Base-by-base conservation (phyloP, 805 yeast species). In the Candida coquimbonensis region DNA sequence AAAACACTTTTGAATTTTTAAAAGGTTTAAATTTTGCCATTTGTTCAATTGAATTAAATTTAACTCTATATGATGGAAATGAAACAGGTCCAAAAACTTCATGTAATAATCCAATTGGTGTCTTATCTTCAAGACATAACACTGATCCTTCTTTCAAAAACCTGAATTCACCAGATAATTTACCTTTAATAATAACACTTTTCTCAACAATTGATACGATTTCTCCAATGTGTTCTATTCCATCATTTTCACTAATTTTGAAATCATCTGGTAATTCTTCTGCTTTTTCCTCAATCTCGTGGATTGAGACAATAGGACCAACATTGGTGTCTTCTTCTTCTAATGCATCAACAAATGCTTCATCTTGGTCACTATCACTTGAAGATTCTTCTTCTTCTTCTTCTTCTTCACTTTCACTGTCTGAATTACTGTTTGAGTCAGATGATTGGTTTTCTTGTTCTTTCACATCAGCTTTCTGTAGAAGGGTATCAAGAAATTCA, bases 21-120 rank as follows among this genome's bases (percentile, higher is more conserved):
- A 58, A 65, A 3, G 66, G 73, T 42, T 69, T 67, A 46, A 76
- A 70, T n/a, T 63, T 64, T 16, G 68, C 73, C 21, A 75, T 64
- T 38, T 73, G 77, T 33, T 75, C 82, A 0, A 67, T 69, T 1
- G 70, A 52, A 46, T 76, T 74, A 59, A 87, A 80, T 47, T 81
- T 79, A 1, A 93, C 83, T 36, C 95, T 72, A 61, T 88, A 90
- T 39, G 82, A 69, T 0, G 99, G 99, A 17, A 77, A 64, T 50
- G 86, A 84, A 7, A 93, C 73, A 11, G 87, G 83, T 0, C 99
- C 99, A 68, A 93, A 88, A 0, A 88, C 87, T 62, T 93, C 99
- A 57, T 80, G 84, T 9, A 91, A 66, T 1, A 83, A 81, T 0
- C 98, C 98, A 14, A 93, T 55, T 1, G 83, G 65, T 2, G 76